These are phyloP conservation scores for Psophocarpus tetragonolobus DNA, from an alignment of 306 rosid genomes.

Conservation along the genomic window DNA sequence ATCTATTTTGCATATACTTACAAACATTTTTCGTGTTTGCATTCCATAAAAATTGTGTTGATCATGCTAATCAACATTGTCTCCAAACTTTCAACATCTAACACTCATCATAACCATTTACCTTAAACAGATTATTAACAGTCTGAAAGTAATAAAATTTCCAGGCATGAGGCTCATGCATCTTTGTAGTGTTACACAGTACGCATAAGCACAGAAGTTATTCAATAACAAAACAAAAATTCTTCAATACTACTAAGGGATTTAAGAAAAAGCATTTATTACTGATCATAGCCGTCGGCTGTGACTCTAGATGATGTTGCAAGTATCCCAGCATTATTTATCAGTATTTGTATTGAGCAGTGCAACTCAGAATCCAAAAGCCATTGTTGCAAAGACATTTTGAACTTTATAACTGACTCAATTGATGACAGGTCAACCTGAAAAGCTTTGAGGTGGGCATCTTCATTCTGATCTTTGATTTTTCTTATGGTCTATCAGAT, in stretches of 20 bases:
- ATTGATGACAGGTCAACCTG: conserved; percentile 70
- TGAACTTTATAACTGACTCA: conserved; percentile 58
- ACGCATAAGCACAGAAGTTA: conserved; percentile 1
- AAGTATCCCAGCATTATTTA: conserved; percentile 90
- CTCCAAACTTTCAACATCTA: conserved; percentile 1
- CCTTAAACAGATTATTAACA: conserved; percentile 23
- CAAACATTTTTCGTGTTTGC: not conserved
- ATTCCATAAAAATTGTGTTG: conserved; percentile 23
- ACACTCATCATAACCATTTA: not conserved
- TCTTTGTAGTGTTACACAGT: not conserved
- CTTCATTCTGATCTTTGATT: conserved; percentile 57
- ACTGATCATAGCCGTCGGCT: conserved; percentile 81
- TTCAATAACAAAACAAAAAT: conserved; percentile 11
- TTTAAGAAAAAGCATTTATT: conserved; percentile 34
- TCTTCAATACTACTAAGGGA: not conserved
- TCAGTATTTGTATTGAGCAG: conserved; percentile 75
- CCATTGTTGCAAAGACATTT: conserved; percentile 68
- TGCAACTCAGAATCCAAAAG: conserved; percentile 70
- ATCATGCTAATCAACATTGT: conserved; percentile 7
- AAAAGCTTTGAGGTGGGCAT: conserved; percentile 69
- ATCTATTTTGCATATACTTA: conserved; percentile 21
- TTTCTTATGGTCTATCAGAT: conserved; percentile 59
- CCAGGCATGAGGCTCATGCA: not conserved
- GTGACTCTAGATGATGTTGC: conserved; percentile 80
- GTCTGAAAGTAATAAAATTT: conserved; percentile 26